Base-by-base conservation (phyloP, 345 rosid species). In the Sapria himalayana region DNA sequence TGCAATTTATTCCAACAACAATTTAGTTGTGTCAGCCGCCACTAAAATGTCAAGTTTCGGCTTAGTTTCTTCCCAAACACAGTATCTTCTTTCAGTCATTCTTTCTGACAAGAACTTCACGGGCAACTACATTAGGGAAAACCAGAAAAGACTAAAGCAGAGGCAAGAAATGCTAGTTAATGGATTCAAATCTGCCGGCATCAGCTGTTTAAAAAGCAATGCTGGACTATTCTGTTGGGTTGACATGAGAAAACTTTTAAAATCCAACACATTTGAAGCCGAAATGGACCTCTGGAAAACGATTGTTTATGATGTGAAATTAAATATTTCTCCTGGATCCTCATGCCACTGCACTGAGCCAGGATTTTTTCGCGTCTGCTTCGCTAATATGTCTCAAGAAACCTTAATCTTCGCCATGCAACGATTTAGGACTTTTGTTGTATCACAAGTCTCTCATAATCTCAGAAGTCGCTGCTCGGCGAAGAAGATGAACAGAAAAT, bases 31-130 rank as follows among this genome's bases (percentile, higher is more conserved):
- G 18, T 73, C 81, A 0, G 73, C 92, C 1, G 85, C 92, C 5
- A 79, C 92, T 4, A 79, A 79, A 46, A 79, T 79, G 92, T 79
- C 92, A 33, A 79, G 92, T 49, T 79, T 79, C 27, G 92, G 92
- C 45, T 69, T 75, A 23, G 76, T 79, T 33, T 79, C 92, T 21
- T 75, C 92, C 0, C 92, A 79, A 32, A 79, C 92, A 19, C 92
- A 79, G 4, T 63, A 68, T 35, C 81, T 79, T 33, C 71, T 79
- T 21, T 58, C 85, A 9, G 65, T 69, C 32, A 49, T 79, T 57
- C 65, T 79, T 15, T 75, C 92, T 22, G 92, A 79, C 46, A 75
- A 73, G 38, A 72, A 70, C 45, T 75, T 79, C 56, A 66, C 92
- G 0, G 64, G 55, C 38, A 62, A 60, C 20, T 79, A 79, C 56